These are phyloP conservation scores for Craterostigma plantagineum DNA, from an alignment of 257 asterid genomes.

Conservation along the genomic window DNA sequence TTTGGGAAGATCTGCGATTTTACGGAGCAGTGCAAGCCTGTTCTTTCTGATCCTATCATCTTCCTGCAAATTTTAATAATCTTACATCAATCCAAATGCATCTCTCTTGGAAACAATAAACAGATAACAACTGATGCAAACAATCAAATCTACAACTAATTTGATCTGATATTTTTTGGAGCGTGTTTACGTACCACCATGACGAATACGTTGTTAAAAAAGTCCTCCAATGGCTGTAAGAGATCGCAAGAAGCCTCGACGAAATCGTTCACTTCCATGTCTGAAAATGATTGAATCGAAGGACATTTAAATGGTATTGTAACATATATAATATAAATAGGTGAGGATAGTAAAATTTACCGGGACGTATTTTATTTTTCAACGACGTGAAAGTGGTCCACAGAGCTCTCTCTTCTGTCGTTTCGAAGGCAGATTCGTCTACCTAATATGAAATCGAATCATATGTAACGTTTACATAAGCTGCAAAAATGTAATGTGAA, in stretches of 20 bases:
- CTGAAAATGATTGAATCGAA: conserved; percentile 21
- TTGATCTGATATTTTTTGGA: neutral
- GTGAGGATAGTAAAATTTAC: conserved; percentile 18
- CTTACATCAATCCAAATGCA: neutral
- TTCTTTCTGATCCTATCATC: conserved; percentile 68
- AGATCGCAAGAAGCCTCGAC: conserved; percentile 48
- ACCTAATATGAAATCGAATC: conserved; percentile 23
- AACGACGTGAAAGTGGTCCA: conserved; percentile 62
- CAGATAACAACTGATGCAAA: neutral
- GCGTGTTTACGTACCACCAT: conserved; percentile 99
- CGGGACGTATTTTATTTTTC: conserved; percentile 50
- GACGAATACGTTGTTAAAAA: conserved; percentile 75
- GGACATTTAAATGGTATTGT: neutral
- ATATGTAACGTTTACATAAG: conserved; percentile 4
- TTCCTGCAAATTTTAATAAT: conserved; percentile 56
- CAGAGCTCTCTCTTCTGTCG: conserved; percentile 59
- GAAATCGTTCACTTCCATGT: conserved; percentile 86
- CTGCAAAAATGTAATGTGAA: conserved; percentile 7
- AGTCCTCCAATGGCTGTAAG: conserved; percentile 67
- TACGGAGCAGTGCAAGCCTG: conserved; percentile 68
- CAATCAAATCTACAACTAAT: no score
- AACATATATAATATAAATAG: no score
- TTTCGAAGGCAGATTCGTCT: conserved; percentile 67
- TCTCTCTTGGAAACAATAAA: neutral
- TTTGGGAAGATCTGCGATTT: conserved; percentile 66